A percentile compares a stretch with the other conserved stretches of the same genome.
These are phyloP conservation scores for Pittosporum tobira DNA, from an alignment of 129 eudicot species.

Conservation along the genomic window DNA sequence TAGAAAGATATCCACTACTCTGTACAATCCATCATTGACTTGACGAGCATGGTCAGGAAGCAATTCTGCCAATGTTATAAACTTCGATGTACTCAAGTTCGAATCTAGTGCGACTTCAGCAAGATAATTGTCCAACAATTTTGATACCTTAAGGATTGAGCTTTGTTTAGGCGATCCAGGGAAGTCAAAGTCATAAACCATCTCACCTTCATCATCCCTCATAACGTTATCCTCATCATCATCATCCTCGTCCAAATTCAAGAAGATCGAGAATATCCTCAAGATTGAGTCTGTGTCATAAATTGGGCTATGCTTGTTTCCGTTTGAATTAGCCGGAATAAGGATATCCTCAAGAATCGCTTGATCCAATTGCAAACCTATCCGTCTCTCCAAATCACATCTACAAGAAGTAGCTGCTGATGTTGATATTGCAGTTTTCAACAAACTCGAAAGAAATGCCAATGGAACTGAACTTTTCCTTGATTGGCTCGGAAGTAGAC, in stretches of 20 bases:
- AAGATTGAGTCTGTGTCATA: constrained; percentile 73
- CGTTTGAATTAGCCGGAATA: constrained; percentile 56
- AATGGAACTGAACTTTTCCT: constrained; percentile 82
- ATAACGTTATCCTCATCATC: constrained; percentile 56
- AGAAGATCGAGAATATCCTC: constrained; percentile 79
- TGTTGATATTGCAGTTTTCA: constrained; percentile 62
- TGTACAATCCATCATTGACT: constrained; percentile 77
- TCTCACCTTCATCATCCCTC: constrained; percentile 73
- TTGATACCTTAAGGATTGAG: constrained; percentile 88
- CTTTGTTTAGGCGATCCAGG: constrained; percentile 94
- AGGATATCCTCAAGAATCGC: constrained; percentile 94
- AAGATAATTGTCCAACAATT: constrained; percentile 77
- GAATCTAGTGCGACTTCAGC: constrained; percentile 84
- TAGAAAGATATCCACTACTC: constrained; percentile 89
- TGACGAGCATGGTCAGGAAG: constrained; percentile 92
- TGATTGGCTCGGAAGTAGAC: constrained; percentile 75
- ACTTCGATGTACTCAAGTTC: constrained; percentile 57
- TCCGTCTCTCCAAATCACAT: constrained; percentile 86
- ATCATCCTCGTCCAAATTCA: constrained; percentile 90
- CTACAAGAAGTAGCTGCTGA: constrained; percentile 68
- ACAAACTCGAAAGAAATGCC: constrained; percentile 85
- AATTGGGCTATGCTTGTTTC: constrained; percentile 48
- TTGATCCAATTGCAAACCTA: constrained; percentile 86
- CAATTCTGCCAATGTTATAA: constrained; percentile 71
- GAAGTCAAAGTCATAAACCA: constrained; percentile 79